These are phyloP conservation scores for Penicillium macrosclerotiorum DNA, from an alignment of 495 filamentous ascomycete species.

Conservation along the genomic window DNA sequence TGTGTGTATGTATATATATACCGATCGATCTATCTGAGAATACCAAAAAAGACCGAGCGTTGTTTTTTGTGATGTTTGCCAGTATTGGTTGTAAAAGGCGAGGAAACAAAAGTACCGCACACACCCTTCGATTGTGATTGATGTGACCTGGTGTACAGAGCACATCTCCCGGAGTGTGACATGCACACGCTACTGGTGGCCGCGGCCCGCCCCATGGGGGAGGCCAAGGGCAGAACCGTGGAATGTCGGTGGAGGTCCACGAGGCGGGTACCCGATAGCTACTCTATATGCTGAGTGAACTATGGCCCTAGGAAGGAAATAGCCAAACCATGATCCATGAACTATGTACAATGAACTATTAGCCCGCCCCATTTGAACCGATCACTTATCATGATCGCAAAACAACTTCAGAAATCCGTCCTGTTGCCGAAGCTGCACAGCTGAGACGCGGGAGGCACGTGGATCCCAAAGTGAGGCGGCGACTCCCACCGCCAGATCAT, in stretches of 20 bases:
- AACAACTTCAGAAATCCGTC: no score
- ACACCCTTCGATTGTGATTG: not conserved
- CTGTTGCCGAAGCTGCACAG: no score
- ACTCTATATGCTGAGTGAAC: not conserved
- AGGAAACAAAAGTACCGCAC: slow-evolving; percentile 2
- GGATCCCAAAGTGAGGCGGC: slow-evolving; percentile 46
- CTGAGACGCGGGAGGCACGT: slow-evolving; percentile 48
- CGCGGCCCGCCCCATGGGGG: slow-evolving; percentile 21
- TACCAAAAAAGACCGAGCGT: slow-evolving; percentile 12
- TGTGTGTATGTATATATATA: no score
- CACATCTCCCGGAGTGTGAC: no score
- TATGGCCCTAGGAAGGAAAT: no score
- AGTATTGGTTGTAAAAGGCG: not conserved
- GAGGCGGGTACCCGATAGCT: slow-evolving; percentile 22
- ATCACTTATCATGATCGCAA: no score
- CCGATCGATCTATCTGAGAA: slow-evolving; percentile 14
- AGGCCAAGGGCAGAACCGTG: slow-evolving; percentile 30
- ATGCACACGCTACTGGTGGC: no score
- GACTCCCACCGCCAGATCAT: slow-evolving; percentile 28
- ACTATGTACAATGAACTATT: no score
- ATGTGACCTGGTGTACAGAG: no score
- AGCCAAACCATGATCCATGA: no score
- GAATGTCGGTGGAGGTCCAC: slow-evolving; percentile 30
- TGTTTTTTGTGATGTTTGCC: not conserved
- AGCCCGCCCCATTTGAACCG: no score